phyloP scores from a whole-genome alignment of 2,329 filamentous ascomycete species.

The Colletotrichum sp. region DNA sequence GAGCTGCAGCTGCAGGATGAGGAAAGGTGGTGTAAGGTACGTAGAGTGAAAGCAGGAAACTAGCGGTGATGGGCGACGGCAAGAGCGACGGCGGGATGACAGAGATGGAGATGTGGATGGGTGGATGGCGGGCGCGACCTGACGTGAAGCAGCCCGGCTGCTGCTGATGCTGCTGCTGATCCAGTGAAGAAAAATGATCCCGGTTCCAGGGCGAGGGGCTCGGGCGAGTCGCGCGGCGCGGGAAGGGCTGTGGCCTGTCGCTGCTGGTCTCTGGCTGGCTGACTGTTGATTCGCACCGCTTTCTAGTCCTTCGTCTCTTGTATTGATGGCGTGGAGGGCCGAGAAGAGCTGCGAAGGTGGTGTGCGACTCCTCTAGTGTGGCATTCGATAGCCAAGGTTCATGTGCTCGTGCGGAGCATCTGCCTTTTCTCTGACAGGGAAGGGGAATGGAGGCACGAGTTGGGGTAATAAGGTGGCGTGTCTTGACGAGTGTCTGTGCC shows the following conservation, averaged over 20 bases:
- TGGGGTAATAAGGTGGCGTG: constrained; percentile 12
- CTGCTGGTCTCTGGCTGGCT: not conserved
- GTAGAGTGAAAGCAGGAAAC: not conserved
- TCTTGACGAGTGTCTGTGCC: not conserved
- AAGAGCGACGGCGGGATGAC: not conserved
- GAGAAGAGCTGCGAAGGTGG: not conserved
- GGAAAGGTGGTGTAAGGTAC: not conserved
- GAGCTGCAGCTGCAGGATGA: not conserved
- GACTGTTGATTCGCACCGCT: not conserved
- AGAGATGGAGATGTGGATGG: not conserved
- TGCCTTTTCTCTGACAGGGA: not conserved
- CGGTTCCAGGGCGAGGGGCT: not conserved
- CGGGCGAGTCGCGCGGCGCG: constrained; percentile 2
- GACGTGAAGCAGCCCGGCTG: not conserved
- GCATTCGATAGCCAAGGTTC: not conserved
- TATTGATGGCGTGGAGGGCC: not conserved
- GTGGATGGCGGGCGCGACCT: not conserved
- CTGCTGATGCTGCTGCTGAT: not conserved
- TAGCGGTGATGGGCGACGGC: constrained; percentile 3
- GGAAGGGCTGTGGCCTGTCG: not conserved
- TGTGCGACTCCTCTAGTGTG: not conserved
- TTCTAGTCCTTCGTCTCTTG: not conserved
- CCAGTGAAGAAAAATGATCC: not conserved
- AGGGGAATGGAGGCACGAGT: constrained; percentile 4
- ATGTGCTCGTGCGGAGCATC: not conserved